Percentiles rank a stretch among this genome's conserved stretches.
Evolutionary conservation across 1,284 basidiomycete genomes (phyloP).

Genomic region (Cryptococcus sp.): DNA sequence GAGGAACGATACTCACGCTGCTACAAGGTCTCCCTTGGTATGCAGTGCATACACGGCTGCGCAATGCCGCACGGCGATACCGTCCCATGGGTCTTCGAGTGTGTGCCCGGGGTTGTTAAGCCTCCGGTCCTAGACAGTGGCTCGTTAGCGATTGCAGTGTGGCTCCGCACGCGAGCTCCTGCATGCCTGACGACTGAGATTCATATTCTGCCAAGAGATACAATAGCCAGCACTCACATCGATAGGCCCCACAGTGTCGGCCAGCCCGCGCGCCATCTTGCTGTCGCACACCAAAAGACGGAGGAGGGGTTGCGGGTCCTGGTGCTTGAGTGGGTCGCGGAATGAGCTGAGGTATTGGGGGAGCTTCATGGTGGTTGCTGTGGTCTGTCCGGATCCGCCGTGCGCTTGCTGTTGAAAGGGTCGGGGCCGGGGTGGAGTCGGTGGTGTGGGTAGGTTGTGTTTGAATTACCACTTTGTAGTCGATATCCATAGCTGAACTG

Average conservation of each 20-base stretch:
- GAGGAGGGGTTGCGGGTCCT: slow-evolving; percentile 30
- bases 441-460: too few relatives aligned
- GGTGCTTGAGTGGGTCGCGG: slow-evolving; percentile 28
- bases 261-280: slow-evolving; percentile 37
- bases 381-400: background rate
- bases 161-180: background rate
- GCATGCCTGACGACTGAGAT: background rate
- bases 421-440: too few relatives aligned
- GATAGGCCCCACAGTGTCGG: slow-evolving; percentile 38
- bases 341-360: slow-evolving; percentile 42
- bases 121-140: slow-evolving; percentile 25
- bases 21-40: slow-evolving; percentile 25
- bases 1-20: slow-evolving; percentile 31
- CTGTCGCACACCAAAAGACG: slow-evolving; percentile 34
- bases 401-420: background rate
- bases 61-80: slow-evolving; percentile 43
- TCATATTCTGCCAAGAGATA: too few relatives aligned
- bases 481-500: too few relatives aligned
- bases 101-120: slow-evolving; percentile 37
- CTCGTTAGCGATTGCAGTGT: background rate
- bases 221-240: slow-evolving; percentile 27
- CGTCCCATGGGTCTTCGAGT: slow-evolving; percentile 43
- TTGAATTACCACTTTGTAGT: too few relatives aligned
- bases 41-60: slow-evolving; percentile 41
- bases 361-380: slow-evolving; percentile 43